Evolutionary conservation across 306 rosid genomes (phyloP).

Genomic region (Alnus rubra): DNA sequence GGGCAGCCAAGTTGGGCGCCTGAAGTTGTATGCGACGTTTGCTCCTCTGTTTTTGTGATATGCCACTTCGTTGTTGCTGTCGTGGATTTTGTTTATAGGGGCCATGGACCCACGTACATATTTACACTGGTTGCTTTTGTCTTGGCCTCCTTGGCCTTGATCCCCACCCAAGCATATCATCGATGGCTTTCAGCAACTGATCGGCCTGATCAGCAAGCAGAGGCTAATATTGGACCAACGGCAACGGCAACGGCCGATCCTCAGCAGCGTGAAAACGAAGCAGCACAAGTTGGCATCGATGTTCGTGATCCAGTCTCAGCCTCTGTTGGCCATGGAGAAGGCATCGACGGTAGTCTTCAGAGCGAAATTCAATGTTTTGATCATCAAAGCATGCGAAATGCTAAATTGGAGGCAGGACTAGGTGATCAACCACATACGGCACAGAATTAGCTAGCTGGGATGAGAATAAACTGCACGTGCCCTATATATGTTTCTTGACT

Average conservation of each 20-base stretch:
- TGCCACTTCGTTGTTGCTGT: background rate
- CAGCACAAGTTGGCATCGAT: background rate
- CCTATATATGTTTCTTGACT: too few species aligned
- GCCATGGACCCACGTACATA: background rate
- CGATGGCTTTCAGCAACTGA: background rate
- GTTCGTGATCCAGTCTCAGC: background rate
- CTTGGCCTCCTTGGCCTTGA: background rate
- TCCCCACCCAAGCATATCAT: background rate
- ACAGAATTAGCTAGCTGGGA: too few species aligned
- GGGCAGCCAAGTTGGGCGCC: slow-evolving; percentile 5
- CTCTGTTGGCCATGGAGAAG: background rate
- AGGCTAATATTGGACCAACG: background rate
- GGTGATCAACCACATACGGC: background rate
- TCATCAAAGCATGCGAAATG: background rate
- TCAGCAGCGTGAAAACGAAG: background rate
- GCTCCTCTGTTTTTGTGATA: background rate
- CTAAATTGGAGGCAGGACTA: background rate
- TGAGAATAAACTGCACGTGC: too few species aligned
- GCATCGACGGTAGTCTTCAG: background rate
- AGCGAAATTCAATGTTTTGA: background rate
- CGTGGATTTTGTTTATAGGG: background rate
- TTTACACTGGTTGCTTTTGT: slow-evolving; percentile 1
- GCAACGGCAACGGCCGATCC: background rate
- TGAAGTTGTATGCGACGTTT: background rate
- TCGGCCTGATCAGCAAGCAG: background rate